Evolutionary conservation across 805 yeast genomes (phyloP), one percentile per base, ranked within the genome.

Genomic region (Saccharomycopsis vini): DNA sequence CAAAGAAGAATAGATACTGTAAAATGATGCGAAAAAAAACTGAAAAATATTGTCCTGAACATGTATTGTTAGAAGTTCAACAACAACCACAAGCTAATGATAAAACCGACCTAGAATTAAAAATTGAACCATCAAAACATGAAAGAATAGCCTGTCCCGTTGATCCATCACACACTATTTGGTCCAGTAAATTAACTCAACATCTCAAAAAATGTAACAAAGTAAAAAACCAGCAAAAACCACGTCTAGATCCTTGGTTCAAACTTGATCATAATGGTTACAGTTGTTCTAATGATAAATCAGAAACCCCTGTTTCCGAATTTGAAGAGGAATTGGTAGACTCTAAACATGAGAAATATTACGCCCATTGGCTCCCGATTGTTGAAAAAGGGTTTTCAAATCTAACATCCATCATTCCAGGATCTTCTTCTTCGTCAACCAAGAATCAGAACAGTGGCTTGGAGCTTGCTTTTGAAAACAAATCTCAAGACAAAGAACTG

Each of bases 151-250:
- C 79, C 5, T 87, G 96, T 61, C 87, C 95, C 0, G 56, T 80
- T 23, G 95, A 86, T 58, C 76, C 81, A 2, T 69, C 74, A 2
- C 96, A 87, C 58, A 72, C 80, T 1, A 77, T 87, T 0, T 81
- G 85, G 86, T 66, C 66, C 39, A 66, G 68, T 35, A 77, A 73
- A 42, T 57, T 85, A 34, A 58, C 64, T 4, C 59, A 54, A 15
- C 96, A 87, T 59, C 41, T 79, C 40, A 64, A 62, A 45, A 77
- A 75, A 55, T 87, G 96, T 58, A 75, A 72, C 50, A 69, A 73
- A 18, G 52, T 65, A 54, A 45, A 64, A 58, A 41, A 62, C 53
- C 39, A 54, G 35, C 53, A 63, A 31, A 38, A 44, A 6, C 57
- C 59, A 39, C 59, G 56, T 39, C 50, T 49, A 7, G 70, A 68